These are phyloP conservation scores for Neonectria sp. DNA, from an alignment of 2,329 filamentous ascomycete species.

Conservation along the genomic window DNA sequence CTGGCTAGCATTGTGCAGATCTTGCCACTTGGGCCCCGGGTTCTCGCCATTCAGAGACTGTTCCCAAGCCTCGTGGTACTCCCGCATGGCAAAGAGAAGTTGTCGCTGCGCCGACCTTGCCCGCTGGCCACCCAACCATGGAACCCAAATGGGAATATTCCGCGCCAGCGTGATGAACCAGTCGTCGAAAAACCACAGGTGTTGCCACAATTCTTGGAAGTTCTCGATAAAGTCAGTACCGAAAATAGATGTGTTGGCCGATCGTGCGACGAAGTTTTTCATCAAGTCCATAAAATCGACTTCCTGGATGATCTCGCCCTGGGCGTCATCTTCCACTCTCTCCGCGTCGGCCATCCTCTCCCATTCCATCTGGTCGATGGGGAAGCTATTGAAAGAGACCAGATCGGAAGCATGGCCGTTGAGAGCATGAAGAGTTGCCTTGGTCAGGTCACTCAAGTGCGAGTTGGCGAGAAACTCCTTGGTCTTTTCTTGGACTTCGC, in stretches of 20 bases:
- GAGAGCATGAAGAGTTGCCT: conserved; percentile 39
- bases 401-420: conserved; percentile 52
- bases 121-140: conserved; percentile 51
- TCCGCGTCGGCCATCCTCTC: conserved; percentile 53
- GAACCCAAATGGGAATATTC: conserved; percentile 52
- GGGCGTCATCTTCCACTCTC: conserved; percentile 45
- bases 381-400: conserved; percentile 56
- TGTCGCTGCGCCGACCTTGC: conserved; percentile 49
- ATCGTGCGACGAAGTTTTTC: conserved; percentile 54
- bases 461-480: conserved; percentile 47
- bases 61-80: conserved; percentile 55
- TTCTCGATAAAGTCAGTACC: conserved; percentile 60
- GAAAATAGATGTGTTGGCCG: conserved; percentile 54
- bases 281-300: conserved; percentile 53
- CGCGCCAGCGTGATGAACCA: conserved; percentile 51
- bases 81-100: conserved; percentile 49
- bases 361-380: conserved; percentile 57
- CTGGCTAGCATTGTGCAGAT: conserved; percentile 54
- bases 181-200: conserved; percentile 57
- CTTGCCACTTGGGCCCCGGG: conserved; percentile 53
- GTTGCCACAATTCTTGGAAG: conserved; percentile 55
- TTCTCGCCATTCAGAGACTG: conserved; percentile 52
- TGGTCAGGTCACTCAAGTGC: conserved; percentile 43
- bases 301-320: conserved; percentile 49
- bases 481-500: conserved; percentile 48